Conservation (phyloP, 306 rosid genomes). For the Leucaena leucocephala region DNA sequence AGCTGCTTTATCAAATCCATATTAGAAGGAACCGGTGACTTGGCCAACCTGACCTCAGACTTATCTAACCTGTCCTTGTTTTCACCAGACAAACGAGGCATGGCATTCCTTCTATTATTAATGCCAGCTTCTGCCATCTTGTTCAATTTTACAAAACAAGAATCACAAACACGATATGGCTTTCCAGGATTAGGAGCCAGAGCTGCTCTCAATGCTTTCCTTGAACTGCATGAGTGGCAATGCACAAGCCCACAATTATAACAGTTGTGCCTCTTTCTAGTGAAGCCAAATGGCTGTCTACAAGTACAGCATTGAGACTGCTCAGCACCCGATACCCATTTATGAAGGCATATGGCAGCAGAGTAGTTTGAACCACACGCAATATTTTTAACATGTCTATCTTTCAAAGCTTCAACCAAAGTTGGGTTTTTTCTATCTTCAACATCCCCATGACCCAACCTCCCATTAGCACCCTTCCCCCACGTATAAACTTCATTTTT, state of each 20-base stretch:
- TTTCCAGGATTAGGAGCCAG: constrained; percentile 86
- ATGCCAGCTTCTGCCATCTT: constrained; percentile 75
- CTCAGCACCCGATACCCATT: constrained; percentile 95
- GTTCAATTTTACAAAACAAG: constrained; percentile 82
- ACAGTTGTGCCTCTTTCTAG: constrained; percentile 96
- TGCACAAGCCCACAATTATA: constrained; percentile 99
- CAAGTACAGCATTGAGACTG: constrained; percentile 97
- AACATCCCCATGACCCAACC: constrained; percentile 96
- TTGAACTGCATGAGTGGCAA: constrained; percentile 98
- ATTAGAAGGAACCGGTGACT: constrained; percentile 72
- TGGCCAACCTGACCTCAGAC: constrained; percentile 73
- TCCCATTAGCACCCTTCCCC: constrained; percentile 99
- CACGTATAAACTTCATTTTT: constrained; percentile 97
- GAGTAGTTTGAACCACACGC: constrained; percentile 91
- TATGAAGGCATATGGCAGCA: constrained; percentile 98
- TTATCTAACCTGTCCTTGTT: constrained; percentile 94
- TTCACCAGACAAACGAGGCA: constrained; percentile 94
- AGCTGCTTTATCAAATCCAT: constrained; percentile 95
- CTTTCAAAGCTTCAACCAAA: constrained; percentile 87
- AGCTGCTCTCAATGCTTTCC: constrained; percentile 89
- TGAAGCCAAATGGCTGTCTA: constrained; percentile 97
- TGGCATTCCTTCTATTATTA: constrained; percentile 60
- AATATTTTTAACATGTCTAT: constrained; percentile 85
- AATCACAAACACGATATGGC: constrained; percentile 91
- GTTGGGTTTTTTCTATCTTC: constrained; percentile 94